Conservation (phyloP, 1,284 basidiomycete genomes). For the Ustilago lituana region DNA sequence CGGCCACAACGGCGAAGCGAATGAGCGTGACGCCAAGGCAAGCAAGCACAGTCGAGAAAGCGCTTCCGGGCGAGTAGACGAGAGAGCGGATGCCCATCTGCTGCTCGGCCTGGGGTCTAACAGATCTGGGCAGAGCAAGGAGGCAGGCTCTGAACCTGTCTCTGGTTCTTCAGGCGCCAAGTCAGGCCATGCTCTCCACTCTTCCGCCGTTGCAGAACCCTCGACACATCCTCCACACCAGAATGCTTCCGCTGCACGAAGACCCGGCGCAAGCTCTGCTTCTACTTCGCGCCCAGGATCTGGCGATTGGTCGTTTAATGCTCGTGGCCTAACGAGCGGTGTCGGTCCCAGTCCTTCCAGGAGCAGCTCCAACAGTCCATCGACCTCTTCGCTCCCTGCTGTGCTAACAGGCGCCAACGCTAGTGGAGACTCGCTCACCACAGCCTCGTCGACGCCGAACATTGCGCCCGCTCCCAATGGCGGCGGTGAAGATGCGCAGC, state of each 20-base stretch:
- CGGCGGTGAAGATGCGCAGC: constrained; percentile 48
- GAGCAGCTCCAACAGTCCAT: constrained; percentile 34
- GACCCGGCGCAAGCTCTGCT: constrained; percentile 5
- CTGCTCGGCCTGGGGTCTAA: constrained; percentile 30
- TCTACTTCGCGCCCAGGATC: constrained; percentile 23
- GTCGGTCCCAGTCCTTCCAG: constrained; percentile 22
- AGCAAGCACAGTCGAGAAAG: constrained; percentile 23
- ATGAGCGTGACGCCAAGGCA: constrained; percentile 10
- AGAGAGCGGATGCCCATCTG: constrained; percentile 39
- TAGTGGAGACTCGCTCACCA: constrained; percentile 13
- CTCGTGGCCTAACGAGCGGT: constrained; percentile 13
- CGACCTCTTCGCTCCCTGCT: constrained; percentile 28
- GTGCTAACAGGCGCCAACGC: constrained; percentile 1
- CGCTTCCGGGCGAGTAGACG: constrained; percentile 13
- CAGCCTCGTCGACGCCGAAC: constrained; percentile 33
- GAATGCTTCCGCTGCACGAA: constrained; percentile 5
- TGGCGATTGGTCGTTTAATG: constrained; percentile 37
- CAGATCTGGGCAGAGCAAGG: constrained; percentile 1
- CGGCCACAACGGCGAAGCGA: constrained; percentile 7
- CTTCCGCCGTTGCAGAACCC: background rate
- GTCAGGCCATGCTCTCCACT: background rate
- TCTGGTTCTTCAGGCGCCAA: background rate
- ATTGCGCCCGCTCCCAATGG: constrained; percentile 20
- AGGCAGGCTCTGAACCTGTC: background rate
- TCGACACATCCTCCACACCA: constrained; percentile 7